Base-by-base conservation (phyloP, 306 rosid genomes). In the Vicia sativa region DNA sequence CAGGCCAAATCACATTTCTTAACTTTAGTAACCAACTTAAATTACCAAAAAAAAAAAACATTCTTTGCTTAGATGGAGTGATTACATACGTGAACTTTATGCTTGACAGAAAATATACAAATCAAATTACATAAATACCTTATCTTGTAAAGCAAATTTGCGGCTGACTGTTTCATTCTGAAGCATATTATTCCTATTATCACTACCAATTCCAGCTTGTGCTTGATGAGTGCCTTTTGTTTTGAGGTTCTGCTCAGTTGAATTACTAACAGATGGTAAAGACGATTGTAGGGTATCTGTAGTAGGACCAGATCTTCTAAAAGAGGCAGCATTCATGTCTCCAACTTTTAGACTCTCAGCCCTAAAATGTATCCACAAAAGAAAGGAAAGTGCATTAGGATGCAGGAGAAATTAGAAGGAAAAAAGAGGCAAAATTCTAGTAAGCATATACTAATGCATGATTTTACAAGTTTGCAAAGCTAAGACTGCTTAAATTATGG, bases 101-200 rank as follows among this genome's bases (percentile, higher is more conserved):
- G 52, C 65, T 72, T 15, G n/a, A 19, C 69, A 34, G 23, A 38
- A 46, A 60, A 50, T 34, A 74, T 3, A 41, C 11, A 75, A 31
- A 65, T 46, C 52, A 81, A 70, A 19, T 52, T 16, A 41, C 53
- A 69, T 61, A 38, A 68, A 52, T 85, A 93, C 99, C 97, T 93
- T 93, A 70, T 93, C 99, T 80, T 93, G 99, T 79, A 90, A 74
- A 16, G 99, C 90, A 84, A 93, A 93, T 78, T 85, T 93, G 75
- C 84, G 78, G 81, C 73, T 66, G 55, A 79, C 89, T 13, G 95
- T 81, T 86, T 90, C 96, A 70, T 34, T 79, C 78, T 72, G 88
- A 79, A 79, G 53, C 16, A 79, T 68, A 77, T 79, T 60, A 16
- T 60, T 72, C 61, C 75, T 55, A 39, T 76, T 62, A 67, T 53